A percentile compares a stretch with the other conserved stretches of the same genome.
Conservation (phyloP, 1,284 basidiomycete species). For the Cryptococcus sp. region DNA sequence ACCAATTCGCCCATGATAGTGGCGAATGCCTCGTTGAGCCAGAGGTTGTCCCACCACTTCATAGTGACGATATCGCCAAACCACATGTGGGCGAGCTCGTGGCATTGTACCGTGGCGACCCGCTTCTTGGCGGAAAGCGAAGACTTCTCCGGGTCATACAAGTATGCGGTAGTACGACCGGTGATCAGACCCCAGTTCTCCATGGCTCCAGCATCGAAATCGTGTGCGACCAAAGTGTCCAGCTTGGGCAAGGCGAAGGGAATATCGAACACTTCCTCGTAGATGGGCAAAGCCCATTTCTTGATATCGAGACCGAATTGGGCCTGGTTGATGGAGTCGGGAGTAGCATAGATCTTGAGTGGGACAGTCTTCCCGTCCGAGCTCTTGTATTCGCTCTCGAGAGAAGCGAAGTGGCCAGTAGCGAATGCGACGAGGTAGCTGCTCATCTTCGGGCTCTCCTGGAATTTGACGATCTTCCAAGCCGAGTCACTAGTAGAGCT, state of each 20-base stretch:
- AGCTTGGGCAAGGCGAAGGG: constrained; percentile 91
- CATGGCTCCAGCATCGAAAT: constrained; percentile 93
- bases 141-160: constrained; percentile 76
- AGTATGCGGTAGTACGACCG: constrained; percentile 78
- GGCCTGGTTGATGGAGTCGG: constrained; percentile 74
- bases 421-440: constrained; percentile 91
- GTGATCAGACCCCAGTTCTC: constrained; percentile 96
- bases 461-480: constrained; percentile 81
- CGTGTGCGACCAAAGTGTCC: constrained; percentile 77
- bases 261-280: constrained; percentile 88
- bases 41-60: constrained; percentile 92
- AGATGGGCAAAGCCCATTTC: constrained; percentile 81
- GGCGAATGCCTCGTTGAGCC: constrained; percentile 77
- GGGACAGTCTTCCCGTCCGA: constrained; percentile 81
- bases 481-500: constrained; percentile 26
- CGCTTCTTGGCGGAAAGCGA: constrained; percentile 77
- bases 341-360: constrained; percentile 85
- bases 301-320: constrained; percentile 83
- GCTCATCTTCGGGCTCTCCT: constrained; percentile 78
- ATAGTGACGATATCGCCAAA: constrained; percentile 91
- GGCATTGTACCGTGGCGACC: constrained; percentile 69
- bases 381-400: constrained; percentile 76
- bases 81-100: constrained; percentile 59
- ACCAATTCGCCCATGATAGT: constrained; percentile 83
- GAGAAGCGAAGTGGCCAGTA: constrained; percentile 75